Percentiles rank a stretch among this genome's conserved stretches.
These are phyloP conservation scores for Mariannaea sp. DNA, from an alignment of 2,329 filamentous ascomycete genomes.

Conservation along the genomic window DNA sequence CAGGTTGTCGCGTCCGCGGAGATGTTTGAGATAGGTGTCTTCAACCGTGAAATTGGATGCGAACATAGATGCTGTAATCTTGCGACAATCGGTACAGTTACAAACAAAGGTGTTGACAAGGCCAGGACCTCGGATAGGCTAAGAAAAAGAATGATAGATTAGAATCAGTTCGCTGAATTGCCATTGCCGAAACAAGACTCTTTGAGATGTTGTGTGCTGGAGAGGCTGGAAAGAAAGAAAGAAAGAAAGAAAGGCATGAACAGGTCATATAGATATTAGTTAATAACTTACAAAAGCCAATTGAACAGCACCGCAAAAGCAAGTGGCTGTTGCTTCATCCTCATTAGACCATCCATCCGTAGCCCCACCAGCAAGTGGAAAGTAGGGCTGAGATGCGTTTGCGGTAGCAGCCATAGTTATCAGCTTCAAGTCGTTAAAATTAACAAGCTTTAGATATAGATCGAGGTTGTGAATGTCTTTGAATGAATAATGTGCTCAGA, in stretches of 20 bases:
- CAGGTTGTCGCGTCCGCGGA: conserved; percentile 58
- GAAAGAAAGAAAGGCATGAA: too few relatives aligned
- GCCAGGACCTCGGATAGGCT: conserved; percentile 52
- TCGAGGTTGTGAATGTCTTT: neutral
- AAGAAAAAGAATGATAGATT: too few relatives aligned
- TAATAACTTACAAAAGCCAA: conserved; percentile 52
- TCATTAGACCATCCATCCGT: conserved; percentile 52
- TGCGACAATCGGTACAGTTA: conserved; percentile 65
- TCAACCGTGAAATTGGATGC: conserved; percentile 60
- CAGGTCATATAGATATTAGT: neutral
- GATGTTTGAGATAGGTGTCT: conserved; percentile 51
- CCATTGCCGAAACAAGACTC: too few relatives aligned
- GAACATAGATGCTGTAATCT: conserved; percentile 67
- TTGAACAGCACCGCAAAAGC: conserved; percentile 62
- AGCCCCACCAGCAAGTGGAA: conserved; percentile 46
- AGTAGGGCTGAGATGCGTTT: neutral
- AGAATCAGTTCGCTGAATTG: too few relatives aligned
- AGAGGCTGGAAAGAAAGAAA: too few relatives aligned
- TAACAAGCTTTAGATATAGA: neutral
- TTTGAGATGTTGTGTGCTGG: too few relatives aligned
- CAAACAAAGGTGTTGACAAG: conserved; percentile 60
- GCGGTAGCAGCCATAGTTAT: conserved; percentile 1
- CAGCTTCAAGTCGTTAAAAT: neutral
- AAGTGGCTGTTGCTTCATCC: conserved; percentile 59
- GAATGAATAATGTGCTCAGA: neutral